Base-by-base conservation (phyloP, 371 early-diverging fungal species). In the Apophysomyces sp. region DNA sequence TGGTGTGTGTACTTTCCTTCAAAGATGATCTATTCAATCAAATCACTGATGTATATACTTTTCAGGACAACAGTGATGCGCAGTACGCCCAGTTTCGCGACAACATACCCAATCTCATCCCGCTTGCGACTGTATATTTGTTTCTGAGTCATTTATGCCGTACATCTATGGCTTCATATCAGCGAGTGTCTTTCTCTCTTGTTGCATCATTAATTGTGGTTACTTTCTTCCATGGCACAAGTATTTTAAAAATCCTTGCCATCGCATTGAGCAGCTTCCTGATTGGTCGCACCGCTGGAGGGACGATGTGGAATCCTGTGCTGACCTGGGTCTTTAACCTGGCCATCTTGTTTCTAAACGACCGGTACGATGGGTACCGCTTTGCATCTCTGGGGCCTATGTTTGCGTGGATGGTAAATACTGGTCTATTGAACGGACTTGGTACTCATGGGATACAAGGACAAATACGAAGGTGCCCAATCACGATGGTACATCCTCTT, bases 401-500 rank as follows among this genome's bases (percentile, higher is more conserved):
- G 0, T 78, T 93, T 62, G 83, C 77, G n/a, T 92, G 89, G 81
- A 65, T 97, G 76, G 92, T 89, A 78, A 68, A 29, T 3, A 13
- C 39, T 29, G 32, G 16, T 0, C 4, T 31, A 56, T 28, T 5
- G 30, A 40, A 55, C 16, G 15, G 34, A 27, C 11, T 16, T 13
- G 21, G 21, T n/a, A n/a, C n/a, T n/a, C 41, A 9, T 32, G 21
- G 12, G 26, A 57, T 16, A 40, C 37, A 44, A 84, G 85, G 91
- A 94, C 65, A 57, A 65, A 26, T 73, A 87, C 76, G 58, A 64
- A 5, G 92, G 93, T 1, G 57, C 91, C 28, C 66, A 86, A 59
- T 72, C 81, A 8, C 84, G 97, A 27, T 98, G 98, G 98, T 85
- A 92, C 65, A 81, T 94, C 34, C 83, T 88, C 4, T 96, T 95